Evolutionary conservation across 306 rosid species (phyloP).

Genomic region (Sicyos edulis): DNA sequence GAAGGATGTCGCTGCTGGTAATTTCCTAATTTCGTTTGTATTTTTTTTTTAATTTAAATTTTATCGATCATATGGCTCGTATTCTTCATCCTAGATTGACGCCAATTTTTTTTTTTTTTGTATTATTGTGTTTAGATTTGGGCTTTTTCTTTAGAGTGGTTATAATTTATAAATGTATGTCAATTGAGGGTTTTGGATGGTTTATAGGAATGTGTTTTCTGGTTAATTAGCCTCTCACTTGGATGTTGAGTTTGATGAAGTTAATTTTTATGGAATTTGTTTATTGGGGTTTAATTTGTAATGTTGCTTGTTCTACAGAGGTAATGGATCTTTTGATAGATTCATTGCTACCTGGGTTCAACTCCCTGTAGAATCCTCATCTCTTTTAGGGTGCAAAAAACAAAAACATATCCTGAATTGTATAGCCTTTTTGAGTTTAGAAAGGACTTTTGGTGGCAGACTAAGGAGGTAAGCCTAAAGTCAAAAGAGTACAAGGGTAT

Average conservation of each 20-base stretch:
- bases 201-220: background rate
- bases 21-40: too few relatives aligned
- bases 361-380: background rate
- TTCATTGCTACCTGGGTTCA: background rate
- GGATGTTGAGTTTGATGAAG: background rate
- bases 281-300: background rate
- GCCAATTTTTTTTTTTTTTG: too few relatives aligned
- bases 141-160: background rate
- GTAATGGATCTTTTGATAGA: background rate
- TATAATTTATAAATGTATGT: background rate
- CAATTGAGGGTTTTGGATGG: constrained; percentile 3
- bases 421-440: background rate
- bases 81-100: background rate
- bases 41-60: background rate
- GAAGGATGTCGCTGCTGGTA: constrained; percentile 19
- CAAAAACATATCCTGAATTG: background rate
- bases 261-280: background rate
- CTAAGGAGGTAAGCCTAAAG: background rate
- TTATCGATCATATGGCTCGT: background rate
- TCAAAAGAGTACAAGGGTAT: background rate
- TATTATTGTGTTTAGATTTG: too few relatives aligned
- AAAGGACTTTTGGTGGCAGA: background rate
- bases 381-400: background rate
- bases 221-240: background rate
- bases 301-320: background rate